Base-by-base conservation (phyloP, 2,329 filamentous ascomycete species). In the Monosporascus sp. region DNA sequence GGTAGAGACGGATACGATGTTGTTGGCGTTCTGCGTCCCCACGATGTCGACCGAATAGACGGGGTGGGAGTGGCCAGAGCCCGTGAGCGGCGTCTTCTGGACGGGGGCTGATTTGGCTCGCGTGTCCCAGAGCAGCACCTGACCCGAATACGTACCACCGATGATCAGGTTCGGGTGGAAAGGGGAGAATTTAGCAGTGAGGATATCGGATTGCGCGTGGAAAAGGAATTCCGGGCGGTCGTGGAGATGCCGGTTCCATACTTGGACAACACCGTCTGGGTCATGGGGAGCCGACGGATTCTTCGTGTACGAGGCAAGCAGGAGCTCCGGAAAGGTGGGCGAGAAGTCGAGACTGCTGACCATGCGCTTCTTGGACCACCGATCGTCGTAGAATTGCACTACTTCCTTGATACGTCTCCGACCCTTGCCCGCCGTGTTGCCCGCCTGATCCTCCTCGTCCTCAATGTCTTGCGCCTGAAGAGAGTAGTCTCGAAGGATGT, bases 291-390 rank as follows among this genome's bases (percentile, higher is more conserved):
- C 92, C 7, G 93, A 90, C 5, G 93, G 91, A 67, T 97, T 97
- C 74, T 97, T 99, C 52, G 94, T 99, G 72, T 99, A 97, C 4
- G 94, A 90, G 31, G 94, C 92, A 48, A 97, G 84, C 47, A 99
- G 79, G 37, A 99, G 82, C 73, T 99, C 94, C 26, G 90, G 90
- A 66, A 94, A 96, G 77, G 96, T 96, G 51, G 91, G 89, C 45
- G 93, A 97, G 73, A 97, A 99, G 73, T 93, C 90, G 63, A 99
- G 85, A 64, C 91, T 89, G 69, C 90, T 97, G 67, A 99, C 88
- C 88, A 97, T 97, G 60, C 92, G 87, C 76, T 97, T 96, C 77
- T 95, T 96, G 66, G 91, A 96, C 89, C 93, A 97, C 68, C 91
- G 83, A 56, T 96, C 89, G 66, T 97, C 92, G 73, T 90, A 96